phyloP scores from a whole-genome alignment of 306 rosid genomes.

The Cicer arietinum region DNA sequence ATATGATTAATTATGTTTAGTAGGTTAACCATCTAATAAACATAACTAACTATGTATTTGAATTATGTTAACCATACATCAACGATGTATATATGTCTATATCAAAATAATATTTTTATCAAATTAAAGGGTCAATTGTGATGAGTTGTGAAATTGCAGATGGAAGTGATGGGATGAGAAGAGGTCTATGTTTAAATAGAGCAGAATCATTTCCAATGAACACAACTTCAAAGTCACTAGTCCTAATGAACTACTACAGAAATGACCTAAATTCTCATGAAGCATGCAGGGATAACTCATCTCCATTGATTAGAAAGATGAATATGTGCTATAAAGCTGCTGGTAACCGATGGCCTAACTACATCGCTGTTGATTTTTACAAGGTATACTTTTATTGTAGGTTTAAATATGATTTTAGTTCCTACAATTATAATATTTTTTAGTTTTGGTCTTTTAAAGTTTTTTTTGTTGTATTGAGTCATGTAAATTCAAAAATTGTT shows the following conservation, averaged over 20 bases:
- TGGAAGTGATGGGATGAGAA: slow-evolving; percentile 68
- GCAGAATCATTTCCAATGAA: slow-evolving; percentile 66
- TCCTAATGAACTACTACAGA: slow-evolving; percentile 44
- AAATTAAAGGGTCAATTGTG: neutral
- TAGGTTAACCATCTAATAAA: no score
- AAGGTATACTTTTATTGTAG: slow-evolving; percentile 25
- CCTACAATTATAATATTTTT: no score
- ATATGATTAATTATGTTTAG: no score
- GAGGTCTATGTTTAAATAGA: slow-evolving; percentile 63
- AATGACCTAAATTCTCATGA: slow-evolving; percentile 35
- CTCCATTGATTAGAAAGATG: slow-evolving; percentile 41
- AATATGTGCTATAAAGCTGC: slow-evolving; percentile 34
- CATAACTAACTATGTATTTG: no score
- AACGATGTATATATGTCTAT: no score
- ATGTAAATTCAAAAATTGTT: no score
- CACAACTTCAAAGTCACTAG: slow-evolving; percentile 55
- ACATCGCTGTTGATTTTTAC: slow-evolving; percentile 44
- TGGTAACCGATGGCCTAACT: slow-evolving; percentile 51
- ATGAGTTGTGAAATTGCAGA: slow-evolving; percentile 44
- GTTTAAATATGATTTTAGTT: no score
- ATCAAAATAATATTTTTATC: no score
- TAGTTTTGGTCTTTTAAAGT: no score
- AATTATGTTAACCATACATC: no score
- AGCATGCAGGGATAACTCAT: slow-evolving; percentile 44
- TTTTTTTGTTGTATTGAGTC: no score